Evolutionary conservation across 1,284 basidiomycete species (phyloP).

Genomic region (Rhizoctonia solani): DNA sequence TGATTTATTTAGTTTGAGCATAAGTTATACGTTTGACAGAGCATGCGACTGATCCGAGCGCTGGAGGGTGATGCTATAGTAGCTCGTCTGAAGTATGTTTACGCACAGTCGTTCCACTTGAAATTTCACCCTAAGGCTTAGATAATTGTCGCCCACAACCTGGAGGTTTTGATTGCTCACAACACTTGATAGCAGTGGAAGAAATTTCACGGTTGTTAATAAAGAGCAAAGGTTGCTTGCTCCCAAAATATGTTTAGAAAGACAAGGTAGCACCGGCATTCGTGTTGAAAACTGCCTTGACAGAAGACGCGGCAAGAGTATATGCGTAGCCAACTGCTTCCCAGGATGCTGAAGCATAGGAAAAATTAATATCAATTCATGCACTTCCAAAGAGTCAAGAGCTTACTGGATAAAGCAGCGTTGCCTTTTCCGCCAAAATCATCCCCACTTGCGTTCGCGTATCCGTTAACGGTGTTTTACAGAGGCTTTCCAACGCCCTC

Average conservation of each 20-base stretch:
- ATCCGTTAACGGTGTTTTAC: slow-evolving; percentile 24
- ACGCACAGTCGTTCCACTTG: no score
- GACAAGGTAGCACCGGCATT: slow-evolving; percentile 16
- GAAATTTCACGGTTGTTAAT: no score
- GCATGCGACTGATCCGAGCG: no score
- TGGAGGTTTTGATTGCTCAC: no score
- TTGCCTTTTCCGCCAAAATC: slow-evolving; percentile 18
- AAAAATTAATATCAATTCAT: slow-evolving; percentile 8
- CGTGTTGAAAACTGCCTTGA: slow-evolving; percentile 1
- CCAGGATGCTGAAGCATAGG: not conserved
- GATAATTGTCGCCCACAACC: no score
- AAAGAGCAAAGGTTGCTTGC: no score
- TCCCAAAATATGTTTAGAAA: slow-evolving; percentile 1
- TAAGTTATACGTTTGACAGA: no score
- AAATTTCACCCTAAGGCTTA: no score
- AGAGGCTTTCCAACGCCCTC: slow-evolving; percentile 1
- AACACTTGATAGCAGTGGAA: no score
- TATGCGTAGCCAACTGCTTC: not conserved
- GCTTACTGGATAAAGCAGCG: slow-evolving; percentile 10
- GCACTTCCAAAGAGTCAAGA: not conserved
- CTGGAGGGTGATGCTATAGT: no score
- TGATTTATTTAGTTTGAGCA: no score
- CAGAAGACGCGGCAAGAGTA: not conserved
- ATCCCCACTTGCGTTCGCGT: slow-evolving; percentile 22
- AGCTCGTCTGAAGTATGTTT: no score